Evolutionary conservation across 2,329 filamentous ascomycete species (phyloP).

Genomic region (Lecanosticta acicola): DNA sequence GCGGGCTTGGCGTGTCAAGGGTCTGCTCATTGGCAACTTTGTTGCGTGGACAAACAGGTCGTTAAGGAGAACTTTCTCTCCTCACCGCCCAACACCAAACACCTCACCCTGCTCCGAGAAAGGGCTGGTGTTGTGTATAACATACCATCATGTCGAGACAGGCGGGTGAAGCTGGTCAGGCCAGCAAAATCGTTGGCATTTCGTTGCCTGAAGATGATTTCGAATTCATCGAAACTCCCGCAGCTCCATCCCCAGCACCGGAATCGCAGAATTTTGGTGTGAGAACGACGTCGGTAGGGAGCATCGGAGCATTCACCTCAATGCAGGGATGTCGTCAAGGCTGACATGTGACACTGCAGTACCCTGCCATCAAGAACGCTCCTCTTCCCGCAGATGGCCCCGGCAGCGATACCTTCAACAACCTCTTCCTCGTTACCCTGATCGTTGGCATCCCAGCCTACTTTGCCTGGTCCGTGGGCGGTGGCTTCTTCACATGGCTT

Average conservation of each 20-base stretch:
- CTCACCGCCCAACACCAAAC: too few species aligned
- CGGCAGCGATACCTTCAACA: slow-evolving; percentile 82
- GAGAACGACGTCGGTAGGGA: slow-evolving; percentile 51
- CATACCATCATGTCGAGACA: background rate
- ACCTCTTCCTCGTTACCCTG: slow-evolving; percentile 65
- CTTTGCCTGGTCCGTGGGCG: slow-evolving; percentile 74
- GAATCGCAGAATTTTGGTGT: slow-evolving; percentile 55
- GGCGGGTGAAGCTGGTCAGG: background rate
- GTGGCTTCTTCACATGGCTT: slow-evolving; percentile 79
- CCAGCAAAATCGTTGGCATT: slow-evolving; percentile 16
- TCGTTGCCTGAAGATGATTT: slow-evolving; percentile 49
- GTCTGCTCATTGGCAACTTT: too few species aligned
- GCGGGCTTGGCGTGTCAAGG: too few species aligned
- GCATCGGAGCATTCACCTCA: slow-evolving; percentile 1
- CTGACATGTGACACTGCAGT: slow-evolving; percentile 47
- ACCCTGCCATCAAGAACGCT: slow-evolving; percentile 84
- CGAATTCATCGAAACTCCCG: slow-evolving; percentile 62
- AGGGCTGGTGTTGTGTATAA: too few species aligned
- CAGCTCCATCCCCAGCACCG: slow-evolving; percentile 48
- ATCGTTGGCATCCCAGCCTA: slow-evolving; percentile 70
- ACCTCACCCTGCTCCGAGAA: too few species aligned
- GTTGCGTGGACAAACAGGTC: too few species aligned
- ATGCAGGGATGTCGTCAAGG: background rate
- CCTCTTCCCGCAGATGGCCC: slow-evolving; percentile 85
- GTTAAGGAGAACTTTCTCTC: too few species aligned